Percentiles rank a stretch among this genome's conserved stretches.
Conservation (phyloP, 163 green algal species). For the Scenedesmus sp. region DNA sequence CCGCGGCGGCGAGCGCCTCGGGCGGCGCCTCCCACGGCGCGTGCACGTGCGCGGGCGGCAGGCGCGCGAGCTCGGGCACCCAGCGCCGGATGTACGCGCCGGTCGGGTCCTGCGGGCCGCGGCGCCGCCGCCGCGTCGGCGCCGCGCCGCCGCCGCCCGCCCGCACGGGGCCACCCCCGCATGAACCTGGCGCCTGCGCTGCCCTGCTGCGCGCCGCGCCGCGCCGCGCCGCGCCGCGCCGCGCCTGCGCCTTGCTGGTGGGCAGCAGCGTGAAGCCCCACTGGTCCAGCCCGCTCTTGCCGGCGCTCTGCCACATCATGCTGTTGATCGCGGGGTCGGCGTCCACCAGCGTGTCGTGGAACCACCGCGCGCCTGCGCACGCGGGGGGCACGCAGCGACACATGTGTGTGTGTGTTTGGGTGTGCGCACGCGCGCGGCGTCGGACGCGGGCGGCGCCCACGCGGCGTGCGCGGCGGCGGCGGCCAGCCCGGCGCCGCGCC, state of each 20-base stretch:
- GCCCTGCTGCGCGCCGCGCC: too few relatives aligned
- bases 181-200: too few relatives aligned
- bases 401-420: background rate
- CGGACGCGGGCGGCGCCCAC: too few relatives aligned
- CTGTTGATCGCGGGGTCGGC: constrained; percentile 82
- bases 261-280: constrained; percentile 74
- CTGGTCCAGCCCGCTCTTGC: constrained; percentile 69
- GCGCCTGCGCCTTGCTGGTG: constrained; percentile 51
- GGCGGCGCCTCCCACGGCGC: constrained; percentile 46
- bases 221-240: too few relatives aligned
- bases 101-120: constrained; percentile 51
- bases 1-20: constrained; percentile 40
- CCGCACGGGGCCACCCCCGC: too few relatives aligned
- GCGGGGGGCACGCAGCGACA: too few relatives aligned
- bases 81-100: constrained; percentile 62
- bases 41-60: constrained; percentile 47
- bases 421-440: too few relatives aligned
- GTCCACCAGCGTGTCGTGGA: constrained; percentile 81
- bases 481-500: too few relatives aligned
- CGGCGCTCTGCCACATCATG: constrained; percentile 90
- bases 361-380: too few relatives aligned
- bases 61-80: constrained; percentile 61
- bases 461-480: too few relatives aligned
- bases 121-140: too few relatives aligned
- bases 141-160: too few relatives aligned